Percentiles rank a stretch among this genome's conserved stretches.
Evolutionary conservation across 768 basidiomycete genomes (phyloP).

Genomic region (Suillus subaureus): DNA sequence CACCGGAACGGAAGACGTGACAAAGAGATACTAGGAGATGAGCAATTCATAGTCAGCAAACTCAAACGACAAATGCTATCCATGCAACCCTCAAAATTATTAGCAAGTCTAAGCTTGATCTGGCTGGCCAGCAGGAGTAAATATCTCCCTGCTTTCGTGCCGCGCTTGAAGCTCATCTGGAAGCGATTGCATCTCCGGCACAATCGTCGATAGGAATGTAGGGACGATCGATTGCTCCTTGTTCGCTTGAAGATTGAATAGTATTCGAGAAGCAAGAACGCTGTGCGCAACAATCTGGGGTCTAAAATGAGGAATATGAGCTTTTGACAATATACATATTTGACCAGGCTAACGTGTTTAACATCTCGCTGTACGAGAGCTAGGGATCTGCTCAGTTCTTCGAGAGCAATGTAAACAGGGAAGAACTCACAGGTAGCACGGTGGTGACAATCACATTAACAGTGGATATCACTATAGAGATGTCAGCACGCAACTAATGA

Average conservation of each 20-base stretch:
- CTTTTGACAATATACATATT: background rate
- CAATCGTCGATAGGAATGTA: background rate
- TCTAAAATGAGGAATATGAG: constrained; percentile 1
- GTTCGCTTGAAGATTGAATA: constrained; percentile 4
- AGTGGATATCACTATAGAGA: background rate
- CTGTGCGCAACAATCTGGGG: constrained; percentile 6
- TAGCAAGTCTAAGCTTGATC: background rate
- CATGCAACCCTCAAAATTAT: background rate
- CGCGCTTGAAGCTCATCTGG: background rate
- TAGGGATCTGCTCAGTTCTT: background rate
- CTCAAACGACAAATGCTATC: background rate
- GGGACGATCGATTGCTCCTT: background rate
- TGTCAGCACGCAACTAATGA: background rate
- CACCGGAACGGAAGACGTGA: background rate
- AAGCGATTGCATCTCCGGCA: background rate
- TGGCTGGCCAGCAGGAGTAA: background rate
- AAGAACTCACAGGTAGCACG: background rate
- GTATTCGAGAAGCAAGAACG: constrained; percentile 9
- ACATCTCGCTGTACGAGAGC: background rate
- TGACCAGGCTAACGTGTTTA: background rate
- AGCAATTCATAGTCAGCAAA: background rate
- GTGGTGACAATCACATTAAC: background rate
- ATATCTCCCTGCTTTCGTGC: background rate
- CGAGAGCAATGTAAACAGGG: background rate
- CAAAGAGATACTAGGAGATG: background rate